phyloP scores from a whole-genome alignment of 1,139 yeast species.

The Debaryomyces robertsiae region DNA sequence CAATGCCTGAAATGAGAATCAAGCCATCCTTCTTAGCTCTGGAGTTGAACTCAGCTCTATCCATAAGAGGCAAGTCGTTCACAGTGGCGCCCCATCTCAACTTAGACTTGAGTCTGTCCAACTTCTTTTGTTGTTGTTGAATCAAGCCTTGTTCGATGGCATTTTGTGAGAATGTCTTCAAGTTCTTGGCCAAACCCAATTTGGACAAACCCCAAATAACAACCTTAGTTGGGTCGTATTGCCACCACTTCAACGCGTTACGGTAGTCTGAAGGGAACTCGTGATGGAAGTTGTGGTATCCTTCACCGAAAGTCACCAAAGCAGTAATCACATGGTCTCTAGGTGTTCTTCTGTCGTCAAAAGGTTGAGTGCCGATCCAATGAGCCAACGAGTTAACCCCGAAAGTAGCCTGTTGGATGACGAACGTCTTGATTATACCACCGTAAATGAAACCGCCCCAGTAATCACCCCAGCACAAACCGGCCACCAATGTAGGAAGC shows the following conservation, averaged over 20 bases:
- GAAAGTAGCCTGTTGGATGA: constrained; percentile 96
- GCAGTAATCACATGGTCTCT: constrained; percentile 96
- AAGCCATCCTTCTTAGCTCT: constrained; percentile 60
- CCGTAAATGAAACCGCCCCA: constrained; percentile 92
- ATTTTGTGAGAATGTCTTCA: constrained; percentile 91
- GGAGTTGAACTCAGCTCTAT: constrained; percentile 76
- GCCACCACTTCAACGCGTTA: constrained; percentile 98
- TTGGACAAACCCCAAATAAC: constrained; percentile 70
- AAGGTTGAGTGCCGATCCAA: constrained; percentile 97
- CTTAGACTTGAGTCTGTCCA: constrained; percentile 74
- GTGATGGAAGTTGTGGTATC: constrained; percentile 98
- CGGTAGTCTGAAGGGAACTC: constrained; percentile 99
- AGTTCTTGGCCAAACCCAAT: constrained; percentile 84
- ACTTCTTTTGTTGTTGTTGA: constrained; percentile 96
- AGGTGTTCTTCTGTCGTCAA: constrained; percentile 96
- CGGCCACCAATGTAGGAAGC: constrained; percentile 76
- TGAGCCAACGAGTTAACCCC: constrained; percentile 98
- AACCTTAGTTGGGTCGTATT: constrained; percentile 95
- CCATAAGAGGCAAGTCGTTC: constrained; percentile 87
- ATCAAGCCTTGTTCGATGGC: constrained; percentile 95
- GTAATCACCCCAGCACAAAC: constrained; percentile 84
- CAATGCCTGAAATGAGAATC: constrained; percentile 89
- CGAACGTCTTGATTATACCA: constrained; percentile 79
- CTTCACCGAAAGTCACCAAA: constrained; percentile 95
- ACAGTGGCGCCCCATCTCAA: constrained; percentile 94